These are phyloP conservation scores for Chionographis japonica DNA, from an alignment of 106 monocot species.

Conservation along the genomic window DNA sequence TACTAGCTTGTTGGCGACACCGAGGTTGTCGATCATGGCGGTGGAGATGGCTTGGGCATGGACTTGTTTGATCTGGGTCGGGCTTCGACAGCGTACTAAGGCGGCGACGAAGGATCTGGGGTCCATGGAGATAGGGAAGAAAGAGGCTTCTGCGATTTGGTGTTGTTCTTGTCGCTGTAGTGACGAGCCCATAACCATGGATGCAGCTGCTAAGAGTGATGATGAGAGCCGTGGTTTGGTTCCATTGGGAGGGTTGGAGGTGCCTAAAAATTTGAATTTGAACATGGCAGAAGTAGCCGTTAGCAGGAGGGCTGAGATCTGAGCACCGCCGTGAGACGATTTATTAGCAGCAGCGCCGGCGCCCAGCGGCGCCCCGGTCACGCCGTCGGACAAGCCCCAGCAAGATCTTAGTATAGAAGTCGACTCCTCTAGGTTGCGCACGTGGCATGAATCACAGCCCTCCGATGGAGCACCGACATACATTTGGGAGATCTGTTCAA, in stretches of 20 bases:
- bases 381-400: too few species aligned
- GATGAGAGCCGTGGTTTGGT: background rate
- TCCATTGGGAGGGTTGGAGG: background rate
- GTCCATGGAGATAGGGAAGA: constrained; percentile 12
- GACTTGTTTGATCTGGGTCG: constrained; percentile 30
- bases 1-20: constrained; percentile 46
- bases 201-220: background rate
- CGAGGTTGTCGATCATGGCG: constrained; percentile 24
- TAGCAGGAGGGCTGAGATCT: background rate
- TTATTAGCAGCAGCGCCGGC: too few species aligned
- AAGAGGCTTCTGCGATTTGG: background rate
- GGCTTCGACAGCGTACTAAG: constrained; percentile 27
- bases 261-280: background rate
- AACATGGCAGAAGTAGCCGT: constrained; percentile 2
- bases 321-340: too few species aligned
- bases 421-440: too few species aligned
- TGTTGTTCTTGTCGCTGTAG: background rate
- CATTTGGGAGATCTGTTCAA: too few species aligned
- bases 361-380: too few species aligned
- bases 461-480: too few species aligned
- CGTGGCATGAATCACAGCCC: too few species aligned
- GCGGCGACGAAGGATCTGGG: constrained; percentile 35
- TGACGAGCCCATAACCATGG: background rate
- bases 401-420: too few species aligned
- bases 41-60: constrained; percentile 33